Base-by-base conservation (phyloP, 108 stramenopile species). In the Skeletonema menzelii region DNA sequence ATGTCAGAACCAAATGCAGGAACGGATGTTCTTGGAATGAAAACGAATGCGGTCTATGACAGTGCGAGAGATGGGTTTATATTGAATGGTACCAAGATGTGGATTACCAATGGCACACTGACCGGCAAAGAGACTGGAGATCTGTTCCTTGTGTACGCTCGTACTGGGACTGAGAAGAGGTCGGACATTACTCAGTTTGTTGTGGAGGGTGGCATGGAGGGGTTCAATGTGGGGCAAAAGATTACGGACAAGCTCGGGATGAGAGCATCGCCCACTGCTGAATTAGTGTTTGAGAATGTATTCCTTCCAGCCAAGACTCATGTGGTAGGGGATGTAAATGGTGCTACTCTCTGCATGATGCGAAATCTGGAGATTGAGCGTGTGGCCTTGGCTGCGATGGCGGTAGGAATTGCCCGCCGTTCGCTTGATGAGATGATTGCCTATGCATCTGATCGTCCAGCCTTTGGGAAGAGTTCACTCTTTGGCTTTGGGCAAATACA, bases 21-120 rank as follows among this genome's bases (percentile, higher is more conserved):
- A 20, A 99, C 99, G 1, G 99, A 99, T 73, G 99, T 99, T 1
- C 69, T 99, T 34, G 98, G 98, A 11, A 97, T 99, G 96, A 73
- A 67, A 42, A 95, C 99, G 1, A 92, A 85, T 44, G 99, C 99
- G 1, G 75, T 61, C 0, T 59, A 73, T 19, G 80, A 90, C 27
- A 66, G 72, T 31, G 80, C 26, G 0, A 44, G 72, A 32, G 74
- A 87, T 56, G 79, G 83, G 4, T 99, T 83, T 72, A 63, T 91
- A 12, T 69, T 99, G 70, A 98, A 96, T 73, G 99, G 99, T 7
- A 78, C 90, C 19, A 99, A 99, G 84, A 97, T 99, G 97, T 99
- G 99, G 99, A 99, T 99, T 71, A 99, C 99, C 19, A 99, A 99
- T 82, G 99, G 99, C 10, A 97, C 96, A 17, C 35, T 97, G 24